Conservation (phyloP, 2,329 filamentous ascomycete genomes). For the Herpotrichia juniperi region DNA sequence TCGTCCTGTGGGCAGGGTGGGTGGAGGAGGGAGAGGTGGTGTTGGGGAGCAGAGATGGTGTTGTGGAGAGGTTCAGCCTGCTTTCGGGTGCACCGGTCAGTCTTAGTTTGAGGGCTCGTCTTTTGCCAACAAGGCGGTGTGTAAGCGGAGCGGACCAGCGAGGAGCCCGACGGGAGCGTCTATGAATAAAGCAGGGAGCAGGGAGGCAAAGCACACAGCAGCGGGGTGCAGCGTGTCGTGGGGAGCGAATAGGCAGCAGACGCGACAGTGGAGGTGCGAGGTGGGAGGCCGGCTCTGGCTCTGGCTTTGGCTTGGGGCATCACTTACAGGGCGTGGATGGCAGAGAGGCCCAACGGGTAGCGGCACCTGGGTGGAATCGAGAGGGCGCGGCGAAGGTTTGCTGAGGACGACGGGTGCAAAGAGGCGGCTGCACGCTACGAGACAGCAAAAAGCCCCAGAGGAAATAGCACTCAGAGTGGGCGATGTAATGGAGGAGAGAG, state of each 20-base stretch:
- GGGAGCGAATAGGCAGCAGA: conserved; percentile 12
- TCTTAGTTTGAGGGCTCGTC: conserved; percentile 28
- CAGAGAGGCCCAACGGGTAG: conserved; percentile 42
- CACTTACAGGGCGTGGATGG: conserved; percentile 48
- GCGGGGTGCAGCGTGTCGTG: conserved; percentile 17
- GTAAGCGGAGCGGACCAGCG: conserved; percentile 43
- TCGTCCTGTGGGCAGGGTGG: conserved; percentile 30
- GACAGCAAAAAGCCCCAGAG: conserved; percentile 31
- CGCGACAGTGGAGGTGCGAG: conserved; percentile 15
- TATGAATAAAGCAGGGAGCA: conserved; percentile 20
- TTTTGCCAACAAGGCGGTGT: conserved; percentile 51
- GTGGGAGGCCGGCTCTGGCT: conserved; percentile 8
- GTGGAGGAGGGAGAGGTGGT: conserved; percentile 24
- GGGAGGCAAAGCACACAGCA: conserved; percentile 19
- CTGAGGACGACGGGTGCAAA: conserved; percentile 16
- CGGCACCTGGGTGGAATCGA: conserved; percentile 27
- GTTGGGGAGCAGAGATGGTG: conserved; percentile 17
- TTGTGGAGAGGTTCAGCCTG: conserved; percentile 44
- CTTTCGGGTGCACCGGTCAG: conserved; percentile 46
- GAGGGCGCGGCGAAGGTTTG: conserved; percentile 18
- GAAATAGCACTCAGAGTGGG: conserved; percentile 30
- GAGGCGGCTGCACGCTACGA: conserved; percentile 37
- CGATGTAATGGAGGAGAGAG: conserved; percentile 24
- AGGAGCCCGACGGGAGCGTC: conserved; percentile 24
- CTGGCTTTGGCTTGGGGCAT: too few relatives aligned